Conservation (phyloP, 345 rosid species). For the Durio zibethinus region DNA sequence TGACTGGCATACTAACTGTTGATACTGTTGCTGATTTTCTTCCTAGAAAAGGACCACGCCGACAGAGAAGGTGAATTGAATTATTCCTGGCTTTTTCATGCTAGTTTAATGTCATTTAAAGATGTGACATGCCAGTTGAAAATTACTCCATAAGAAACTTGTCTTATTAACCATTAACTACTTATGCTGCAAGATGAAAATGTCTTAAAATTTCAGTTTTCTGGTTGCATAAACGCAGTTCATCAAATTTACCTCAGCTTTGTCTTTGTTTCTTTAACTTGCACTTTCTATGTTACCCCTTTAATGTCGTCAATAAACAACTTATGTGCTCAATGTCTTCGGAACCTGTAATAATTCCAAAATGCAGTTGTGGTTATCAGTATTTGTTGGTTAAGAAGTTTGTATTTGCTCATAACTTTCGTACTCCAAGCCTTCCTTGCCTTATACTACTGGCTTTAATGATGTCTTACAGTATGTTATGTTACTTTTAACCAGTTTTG, state of each 20-base stretch:
- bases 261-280: not conserved
- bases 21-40: constrained; percentile 88
- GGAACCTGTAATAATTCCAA: not conserved
- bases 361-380: not conserved
- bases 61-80: constrained; percentile 60
- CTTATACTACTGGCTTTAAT: not conserved
- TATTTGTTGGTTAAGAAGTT: not conserved
- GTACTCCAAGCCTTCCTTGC: not conserved
- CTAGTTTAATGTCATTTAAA: not conserved
- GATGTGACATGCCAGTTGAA: not conserved
- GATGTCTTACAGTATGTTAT: not conserved
- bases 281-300: not conserved
- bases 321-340: not conserved
- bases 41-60: constrained; percentile 77
- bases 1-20: constrained; percentile 84
- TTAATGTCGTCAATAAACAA: not conserved
- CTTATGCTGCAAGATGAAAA: not conserved
- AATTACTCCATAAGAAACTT: not conserved
- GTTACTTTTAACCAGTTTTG: not conserved
- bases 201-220: not conserved
- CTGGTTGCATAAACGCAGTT: not conserved
- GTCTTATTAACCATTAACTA: not conserved
- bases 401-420: not conserved
- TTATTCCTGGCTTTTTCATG: not conserved
- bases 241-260: not conserved